Percentiles rank a stretch among this genome's conserved stretches.
phyloP scores from a whole-genome alignment of 2,329 filamentous ascomycete genomes.

The Chalara sp. region DNA sequence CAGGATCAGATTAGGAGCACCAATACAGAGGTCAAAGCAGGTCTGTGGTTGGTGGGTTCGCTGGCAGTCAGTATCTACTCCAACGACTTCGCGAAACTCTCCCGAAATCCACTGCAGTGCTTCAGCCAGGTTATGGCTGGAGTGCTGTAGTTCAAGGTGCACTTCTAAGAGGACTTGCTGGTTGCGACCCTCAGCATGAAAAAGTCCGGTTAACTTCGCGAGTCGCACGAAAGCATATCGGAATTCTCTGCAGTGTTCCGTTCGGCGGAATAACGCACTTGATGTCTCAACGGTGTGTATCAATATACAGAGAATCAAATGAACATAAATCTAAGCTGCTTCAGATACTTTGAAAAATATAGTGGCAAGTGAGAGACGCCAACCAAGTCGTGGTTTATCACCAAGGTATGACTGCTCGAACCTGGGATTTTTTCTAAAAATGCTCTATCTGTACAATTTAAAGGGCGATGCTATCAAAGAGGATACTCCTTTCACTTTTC shows the following conservation, averaged over 20 bases:
- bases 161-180: background rate
- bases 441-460: background rate
- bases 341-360: conserved; percentile 1
- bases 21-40: conserved; percentile 30
- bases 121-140: conserved; percentile 3
- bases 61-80: conserved; percentile 10
- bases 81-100: conserved; percentile 1
- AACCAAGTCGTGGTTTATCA: conserved; percentile 3
- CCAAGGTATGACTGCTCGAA: background rate
- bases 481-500: too few species aligned
- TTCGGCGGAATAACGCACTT: conserved; percentile 1
- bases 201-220: conserved; percentile 2
- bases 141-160: conserved; percentile 4
- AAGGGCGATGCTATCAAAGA: conserved; percentile 1
- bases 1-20: conserved; percentile 37
- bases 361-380: background rate
- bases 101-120: background rate
- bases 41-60: conserved; percentile 18
- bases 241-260: background rate
- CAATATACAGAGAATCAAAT: background rate
- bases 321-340: background rate
- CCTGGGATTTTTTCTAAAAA: background rate
- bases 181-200: background rate
- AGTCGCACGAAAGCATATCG: conserved; percentile 3
- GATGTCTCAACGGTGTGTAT: background rate